phyloP scores from a whole-genome alignment of 495 filamentous ascomycete genomes.

The Immersiella caudata region DNA sequence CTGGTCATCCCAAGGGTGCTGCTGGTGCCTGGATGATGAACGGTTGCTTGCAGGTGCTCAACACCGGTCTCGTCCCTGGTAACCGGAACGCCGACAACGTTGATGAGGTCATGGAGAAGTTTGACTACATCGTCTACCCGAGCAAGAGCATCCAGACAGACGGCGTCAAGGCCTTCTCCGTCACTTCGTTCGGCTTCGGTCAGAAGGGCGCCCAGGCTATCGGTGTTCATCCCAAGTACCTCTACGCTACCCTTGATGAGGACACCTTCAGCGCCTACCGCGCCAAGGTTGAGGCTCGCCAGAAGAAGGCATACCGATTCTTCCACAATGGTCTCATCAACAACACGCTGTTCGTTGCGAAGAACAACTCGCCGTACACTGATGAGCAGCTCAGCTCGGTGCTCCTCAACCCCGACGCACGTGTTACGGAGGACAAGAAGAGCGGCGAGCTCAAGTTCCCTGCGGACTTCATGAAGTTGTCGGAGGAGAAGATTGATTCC shows the following conservation, averaged over 20 bases:
- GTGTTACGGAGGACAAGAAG: constrained; percentile 83
- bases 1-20: constrained; percentile 98
- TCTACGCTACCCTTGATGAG: constrained; percentile 91
- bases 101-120: constrained; percentile 93
- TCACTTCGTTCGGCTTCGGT: constrained; percentile 99
- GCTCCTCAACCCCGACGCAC: constrained; percentile 93
- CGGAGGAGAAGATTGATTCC: constrained; percentile 48
- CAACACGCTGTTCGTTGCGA: constrained; percentile 96
- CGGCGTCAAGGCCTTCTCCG: constrained; percentile 95
- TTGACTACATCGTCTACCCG: constrained; percentile 96
- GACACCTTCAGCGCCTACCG: constrained; percentile 80
- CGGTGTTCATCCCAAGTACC: constrained; percentile 93
- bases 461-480: constrained; percentile 58
- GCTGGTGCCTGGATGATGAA: constrained; percentile 99
- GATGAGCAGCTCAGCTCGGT: constrained; percentile 82
- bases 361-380: constrained; percentile 85
- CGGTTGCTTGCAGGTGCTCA: constrained; percentile 91
- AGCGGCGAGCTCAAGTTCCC: constrained; percentile 75
- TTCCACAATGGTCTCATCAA: constrained; percentile 97
- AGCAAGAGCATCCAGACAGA: constrained; percentile 95
- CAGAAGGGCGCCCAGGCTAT: constrained; percentile 98
- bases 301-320: constrained; percentile 98
- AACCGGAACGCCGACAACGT: constrained; percentile 99
- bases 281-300: constrained; percentile 82
- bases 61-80: constrained; percentile 89